phyloP scores from a whole-genome alignment of 2,329 filamentous ascomycete genomes.

The Sporothrix schenckii region DNA sequence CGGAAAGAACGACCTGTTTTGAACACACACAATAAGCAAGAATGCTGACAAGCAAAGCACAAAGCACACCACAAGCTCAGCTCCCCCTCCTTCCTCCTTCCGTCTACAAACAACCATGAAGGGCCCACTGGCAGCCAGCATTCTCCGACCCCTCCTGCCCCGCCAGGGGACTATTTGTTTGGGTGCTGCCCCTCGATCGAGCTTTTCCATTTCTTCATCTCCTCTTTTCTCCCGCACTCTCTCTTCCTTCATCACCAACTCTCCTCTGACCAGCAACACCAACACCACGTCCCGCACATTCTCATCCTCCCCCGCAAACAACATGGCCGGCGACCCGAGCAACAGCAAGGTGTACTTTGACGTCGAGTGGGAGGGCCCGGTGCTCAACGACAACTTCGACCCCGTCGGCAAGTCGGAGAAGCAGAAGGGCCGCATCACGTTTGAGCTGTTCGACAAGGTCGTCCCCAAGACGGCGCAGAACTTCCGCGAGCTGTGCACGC shows the following conservation, averaged over 20 bases:
- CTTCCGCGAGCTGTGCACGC: constrained; percentile 82
- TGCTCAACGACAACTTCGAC: constrained; percentile 62
- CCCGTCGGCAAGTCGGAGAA: constrained; percentile 58
- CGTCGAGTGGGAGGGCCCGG: constrained; percentile 70
- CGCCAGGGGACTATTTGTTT: constrained; percentile 42
- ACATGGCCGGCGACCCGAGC: constrained; percentile 58
- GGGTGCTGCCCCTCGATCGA: constrained; percentile 43
- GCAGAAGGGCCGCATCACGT: constrained; percentile 79
- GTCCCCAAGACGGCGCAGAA: constrained; percentile 88
- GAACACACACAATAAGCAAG: neutral
- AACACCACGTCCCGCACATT: constrained; percentile 43
- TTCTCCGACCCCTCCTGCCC: constrained; percentile 49
- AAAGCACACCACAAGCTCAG: neutral
- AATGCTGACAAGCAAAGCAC: neutral
- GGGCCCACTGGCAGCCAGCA: constrained; percentile 38
- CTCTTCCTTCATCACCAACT: constrained; percentile 39
- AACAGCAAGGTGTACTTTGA: constrained; percentile 65
- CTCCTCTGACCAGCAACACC: constrained; percentile 42
- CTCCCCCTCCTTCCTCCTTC: constrained; percentile 13
- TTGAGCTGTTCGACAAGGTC: constrained; percentile 75
- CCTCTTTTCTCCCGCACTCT: constrained; percentile 30
- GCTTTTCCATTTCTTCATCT: constrained; percentile 41
- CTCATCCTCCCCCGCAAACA: constrained; percentile 50
- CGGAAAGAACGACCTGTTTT: neutral
- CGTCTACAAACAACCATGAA: constrained; percentile 32